Evolutionary conservation across 2,329 filamentous ascomycete genomes (phyloP), one percentile per base, ranked within the genome.

Genomic region (Venturia asperata): DNA sequence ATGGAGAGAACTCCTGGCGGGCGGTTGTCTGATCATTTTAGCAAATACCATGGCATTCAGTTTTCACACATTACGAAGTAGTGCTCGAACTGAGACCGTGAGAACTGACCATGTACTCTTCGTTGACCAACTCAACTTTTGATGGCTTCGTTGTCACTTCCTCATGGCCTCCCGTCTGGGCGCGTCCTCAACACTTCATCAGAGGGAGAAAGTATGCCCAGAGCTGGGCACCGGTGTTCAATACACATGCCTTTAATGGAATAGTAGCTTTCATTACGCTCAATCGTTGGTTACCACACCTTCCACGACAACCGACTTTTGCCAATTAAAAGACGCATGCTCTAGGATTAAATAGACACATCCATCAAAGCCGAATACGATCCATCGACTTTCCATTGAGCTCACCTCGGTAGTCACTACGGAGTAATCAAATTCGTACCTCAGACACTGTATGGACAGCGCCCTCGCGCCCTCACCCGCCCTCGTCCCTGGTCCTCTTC

Each of bases 21-120:
- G 52, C 30, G 52, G 27, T n/a, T 58, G 52, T 58, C 52, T 37
- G 52, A 37, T 58, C 7, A 58, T 11, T 58, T 37, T 58, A 58
- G 52, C 24, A 37, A 58, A 34, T n/a, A 58, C 30, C 27, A 34
- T 58, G 52, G 21, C 49, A 24, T 56, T 17, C 24, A 27, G 49
- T 37, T 56, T 47, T 56, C 49, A 30, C 13, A 17, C 24, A 55
- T 39, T 5, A 39, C 5, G 37, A 39, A 39, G 11, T 39, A 11
- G 5, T 39, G n/a, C n/a, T 34, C 6, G 30, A 34, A 34, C 30
- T 34, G 30, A 34, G 30, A 34, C 30, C 30, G 30, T 34, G 30
- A 34, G 6, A 6, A 3, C 6, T 34, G 30, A 34, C 3, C 30
- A 3, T 34, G 6, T 34, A 34, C 3, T 34, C 30, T 6, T 34